These are phyloP conservation scores for Penicillium italicum DNA, from an alignment of 2,329 filamentous ascomycete genomes.

Conservation along the genomic window DNA sequence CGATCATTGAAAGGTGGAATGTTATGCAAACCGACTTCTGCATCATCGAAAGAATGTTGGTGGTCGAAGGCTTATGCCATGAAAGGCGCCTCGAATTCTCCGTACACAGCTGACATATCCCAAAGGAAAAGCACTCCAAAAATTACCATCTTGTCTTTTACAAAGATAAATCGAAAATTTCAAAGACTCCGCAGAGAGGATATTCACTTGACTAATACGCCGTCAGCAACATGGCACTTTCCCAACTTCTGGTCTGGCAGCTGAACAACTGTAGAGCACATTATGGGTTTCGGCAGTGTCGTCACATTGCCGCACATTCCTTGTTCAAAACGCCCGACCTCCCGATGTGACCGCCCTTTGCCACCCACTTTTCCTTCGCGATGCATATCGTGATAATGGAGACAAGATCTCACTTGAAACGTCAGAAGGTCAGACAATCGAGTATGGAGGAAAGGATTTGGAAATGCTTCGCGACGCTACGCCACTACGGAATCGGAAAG, in stretches of 20 bases:
- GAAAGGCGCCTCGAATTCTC: too few species aligned
- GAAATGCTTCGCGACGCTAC: slow-evolving; percentile 6
- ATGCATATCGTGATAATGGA: slow-evolving; percentile 22
- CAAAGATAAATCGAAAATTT: not conserved
- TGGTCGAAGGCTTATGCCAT: too few species aligned
- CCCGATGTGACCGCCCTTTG: slow-evolving; percentile 73
- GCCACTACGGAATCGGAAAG: not conserved
- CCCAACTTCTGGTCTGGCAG: not conserved
- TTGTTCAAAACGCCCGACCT: slow-evolving; percentile 56
- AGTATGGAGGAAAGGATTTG: not conserved
- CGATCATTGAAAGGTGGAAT: not conserved
- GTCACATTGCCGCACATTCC: slow-evolving; percentile 68
- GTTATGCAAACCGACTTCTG: not conserved
- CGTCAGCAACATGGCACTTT: not conserved
- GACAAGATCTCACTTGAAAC: slow-evolving; percentile 22
- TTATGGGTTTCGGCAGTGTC: slow-evolving; percentile 74
- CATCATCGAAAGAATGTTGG: not conserved
- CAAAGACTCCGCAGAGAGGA: not conserved
- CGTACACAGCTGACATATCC: not conserved
- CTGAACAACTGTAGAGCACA: slow-evolving; percentile 41
- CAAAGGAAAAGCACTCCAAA: not conserved
- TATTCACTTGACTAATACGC: not conserved
- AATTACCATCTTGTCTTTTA: not conserved
- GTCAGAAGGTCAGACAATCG: not conserved
- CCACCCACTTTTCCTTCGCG: slow-evolving; percentile 47